A percentile compares a stretch with the other conserved stretches of the same genome.
Conservation (phyloP, 805 yeast species). For the Metschnikowia rubicola region DNA sequence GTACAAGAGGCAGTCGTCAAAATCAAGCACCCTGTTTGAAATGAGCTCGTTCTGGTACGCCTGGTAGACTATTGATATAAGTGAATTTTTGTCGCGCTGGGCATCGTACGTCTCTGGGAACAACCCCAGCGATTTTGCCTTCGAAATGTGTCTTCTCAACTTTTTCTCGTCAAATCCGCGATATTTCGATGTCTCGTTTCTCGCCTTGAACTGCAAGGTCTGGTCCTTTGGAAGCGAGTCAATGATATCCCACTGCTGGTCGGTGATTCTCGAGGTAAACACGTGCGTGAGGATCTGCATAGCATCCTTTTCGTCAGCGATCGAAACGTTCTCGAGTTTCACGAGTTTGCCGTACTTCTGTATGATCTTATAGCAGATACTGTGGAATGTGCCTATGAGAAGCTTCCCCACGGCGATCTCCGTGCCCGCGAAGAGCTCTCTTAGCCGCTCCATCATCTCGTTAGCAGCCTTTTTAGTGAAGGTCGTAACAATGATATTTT, state of each 20-base stretch:
- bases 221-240: conserved; percentile 17
- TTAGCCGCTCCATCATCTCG: conserved; percentile 72
- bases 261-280: conserved; percentile 23
- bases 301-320: conserved; percentile 67
- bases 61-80: conserved; percentile 38
- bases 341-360: conserved; percentile 50
- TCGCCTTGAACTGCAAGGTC: conserved; percentile 9
- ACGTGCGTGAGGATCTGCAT: conserved; percentile 43
- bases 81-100: conserved; percentile 10
- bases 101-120: conserved; percentile 39
- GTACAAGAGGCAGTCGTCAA: conserved; percentile 73
- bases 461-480: conserved; percentile 91
- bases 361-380: conserved; percentile 65
- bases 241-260: conserved; percentile 17
- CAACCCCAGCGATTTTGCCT: conserved; percentile 52
- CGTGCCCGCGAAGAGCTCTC: conserved; percentile 27
- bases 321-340: conserved; percentile 44
- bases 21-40: conserved; percentile 55
- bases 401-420: conserved; percentile 43
- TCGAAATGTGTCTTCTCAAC: conserved; percentile 48
- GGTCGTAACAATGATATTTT: conserved; percentile 75
- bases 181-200: conserved; percentile 17
- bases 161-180: conserved; percentile 39
- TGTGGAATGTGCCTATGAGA: conserved; percentile 86
- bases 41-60: conserved; percentile 50